phyloP scores from a whole-genome alignment of 306 rosid genomes.

The Prunus padus region DNA sequence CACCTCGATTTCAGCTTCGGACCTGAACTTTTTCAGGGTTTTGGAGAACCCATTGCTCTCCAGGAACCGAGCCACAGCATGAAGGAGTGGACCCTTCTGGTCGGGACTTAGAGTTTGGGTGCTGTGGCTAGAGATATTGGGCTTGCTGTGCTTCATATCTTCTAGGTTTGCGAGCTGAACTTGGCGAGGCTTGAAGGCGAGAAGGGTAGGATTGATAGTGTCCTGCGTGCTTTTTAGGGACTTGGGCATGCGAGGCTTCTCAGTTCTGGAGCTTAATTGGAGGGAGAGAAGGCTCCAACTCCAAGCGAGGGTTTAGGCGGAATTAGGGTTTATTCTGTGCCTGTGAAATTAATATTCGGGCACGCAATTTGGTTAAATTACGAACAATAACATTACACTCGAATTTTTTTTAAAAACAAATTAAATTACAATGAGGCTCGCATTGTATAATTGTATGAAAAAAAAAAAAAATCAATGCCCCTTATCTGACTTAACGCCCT shows the following conservation, averaged over 20 bases:
- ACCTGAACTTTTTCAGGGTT: constrained; percentile 61
- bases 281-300: not conserved
- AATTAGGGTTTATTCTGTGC: constrained; percentile 9
- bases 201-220: constrained; percentile 35
- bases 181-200: constrained; percentile 72
- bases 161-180: constrained; percentile 39
- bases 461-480: too few species aligned
- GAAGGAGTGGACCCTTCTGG: constrained; percentile 50
- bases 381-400: not conserved
- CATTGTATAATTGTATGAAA: too few species aligned
- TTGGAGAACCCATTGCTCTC: constrained; percentile 58
- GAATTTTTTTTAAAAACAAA: too few species aligned
- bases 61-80: constrained; percentile 59
- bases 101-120: constrained; percentile 9
- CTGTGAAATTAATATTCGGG: not conserved
- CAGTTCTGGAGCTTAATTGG: not conserved
- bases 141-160: constrained; percentile 37
- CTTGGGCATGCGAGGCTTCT: constrained; percentile 47
- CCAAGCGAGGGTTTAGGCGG: not conserved
- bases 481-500: too few species aligned
- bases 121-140: constrained; percentile 16
- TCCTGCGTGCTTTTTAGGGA: constrained; percentile 21
- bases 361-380: not conserved
- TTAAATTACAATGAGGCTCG: too few species aligned
- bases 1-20: constrained; percentile 68